Evolutionary conservation across 164 flowering plant species (phyloP).

Genomic region (Chimonanthus praecox): DNA sequence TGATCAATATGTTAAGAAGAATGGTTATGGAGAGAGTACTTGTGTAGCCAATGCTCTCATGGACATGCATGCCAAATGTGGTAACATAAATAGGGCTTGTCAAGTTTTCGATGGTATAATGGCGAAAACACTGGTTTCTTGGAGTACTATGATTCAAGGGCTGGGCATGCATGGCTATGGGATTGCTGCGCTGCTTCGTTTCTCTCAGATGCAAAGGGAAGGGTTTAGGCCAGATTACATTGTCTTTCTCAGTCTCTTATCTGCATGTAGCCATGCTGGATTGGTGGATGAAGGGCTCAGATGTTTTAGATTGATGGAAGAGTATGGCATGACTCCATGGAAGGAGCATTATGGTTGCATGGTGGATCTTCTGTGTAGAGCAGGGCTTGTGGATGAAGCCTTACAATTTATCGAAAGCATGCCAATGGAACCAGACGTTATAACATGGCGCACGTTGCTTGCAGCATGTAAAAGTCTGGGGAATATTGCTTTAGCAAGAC

Average conservation of each 20-base stretch:
- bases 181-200: conserved; percentile 23
- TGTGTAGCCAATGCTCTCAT: conserved; percentile 31
- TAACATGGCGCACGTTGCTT: conserved; percentile 27
- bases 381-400: conserved; percentile 29
- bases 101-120: conserved; percentile 26
- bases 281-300: conserved; percentile 32
- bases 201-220: conserved; percentile 38
- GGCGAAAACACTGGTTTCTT: conserved; percentile 29
- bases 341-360: conserved; percentile 38
- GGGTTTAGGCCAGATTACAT: conserved; percentile 30
- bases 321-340: conserved; percentile 22
- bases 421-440: conserved; percentile 28
- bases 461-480: conserved; percentile 28
- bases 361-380: conserved; percentile 41
- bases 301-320: conserved; percentile 32
- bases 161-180: conserved; percentile 38
- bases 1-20: conserved; percentile 17
- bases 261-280: conserved; percentile 39
- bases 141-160: conserved; percentile 36
- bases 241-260: conserved; percentile 27
- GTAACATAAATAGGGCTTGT: conserved; percentile 29
- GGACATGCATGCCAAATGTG: conserved; percentile 44
- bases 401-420: conserved; percentile 24
- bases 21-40: conserved; percentile 5
- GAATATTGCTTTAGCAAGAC: conserved; percentile 10